Evolutionary conservation across 352 stramenopile genomes (phyloP).

Genomic region (Phytophthora fragariae): DNA sequence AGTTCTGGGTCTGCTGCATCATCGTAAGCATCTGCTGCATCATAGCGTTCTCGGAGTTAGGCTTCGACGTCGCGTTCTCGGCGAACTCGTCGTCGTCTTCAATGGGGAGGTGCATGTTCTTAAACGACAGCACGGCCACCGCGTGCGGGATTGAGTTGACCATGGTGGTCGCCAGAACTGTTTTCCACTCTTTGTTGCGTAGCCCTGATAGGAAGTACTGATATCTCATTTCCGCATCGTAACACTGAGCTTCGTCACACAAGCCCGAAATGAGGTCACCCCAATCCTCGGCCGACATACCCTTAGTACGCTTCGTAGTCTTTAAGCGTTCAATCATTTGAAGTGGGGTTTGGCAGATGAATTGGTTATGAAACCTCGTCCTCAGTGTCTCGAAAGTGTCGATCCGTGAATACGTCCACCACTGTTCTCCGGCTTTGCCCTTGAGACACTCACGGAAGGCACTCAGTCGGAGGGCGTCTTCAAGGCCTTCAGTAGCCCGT

Average conservation of each 20-base stretch:
- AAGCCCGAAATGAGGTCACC: background rate
- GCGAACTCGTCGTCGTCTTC: too few species aligned
- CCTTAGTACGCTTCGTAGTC: too few species aligned
- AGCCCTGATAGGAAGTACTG: background rate
- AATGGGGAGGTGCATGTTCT: too few species aligned
- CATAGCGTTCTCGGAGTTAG: too few species aligned
- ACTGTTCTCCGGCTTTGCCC: background rate
- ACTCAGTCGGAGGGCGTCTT: too few species aligned
- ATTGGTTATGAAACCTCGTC: background rate
- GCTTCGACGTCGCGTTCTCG: too few species aligned
- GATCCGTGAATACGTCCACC: slow-evolving; percentile 16
- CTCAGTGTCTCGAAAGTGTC: slow-evolving; percentile 1
- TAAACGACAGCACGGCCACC: background rate
- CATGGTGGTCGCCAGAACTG: background rate
- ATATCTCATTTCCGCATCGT: background rate
- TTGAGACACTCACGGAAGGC: too few species aligned
- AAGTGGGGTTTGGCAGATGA: background rate
- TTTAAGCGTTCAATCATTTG: slow-evolving; percentile 2
- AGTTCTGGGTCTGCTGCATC: slow-evolving; percentile 4
- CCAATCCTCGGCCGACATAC: too few species aligned
- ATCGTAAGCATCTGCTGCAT: background rate
- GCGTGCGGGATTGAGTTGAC: background rate
- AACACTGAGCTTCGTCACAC: background rate
- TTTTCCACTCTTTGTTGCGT: background rate
- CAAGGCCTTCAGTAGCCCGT: too few species aligned